Conservation (phyloP, 2,329 filamentous ascomycete species). For the Sporothrix curviconia region DNA sequence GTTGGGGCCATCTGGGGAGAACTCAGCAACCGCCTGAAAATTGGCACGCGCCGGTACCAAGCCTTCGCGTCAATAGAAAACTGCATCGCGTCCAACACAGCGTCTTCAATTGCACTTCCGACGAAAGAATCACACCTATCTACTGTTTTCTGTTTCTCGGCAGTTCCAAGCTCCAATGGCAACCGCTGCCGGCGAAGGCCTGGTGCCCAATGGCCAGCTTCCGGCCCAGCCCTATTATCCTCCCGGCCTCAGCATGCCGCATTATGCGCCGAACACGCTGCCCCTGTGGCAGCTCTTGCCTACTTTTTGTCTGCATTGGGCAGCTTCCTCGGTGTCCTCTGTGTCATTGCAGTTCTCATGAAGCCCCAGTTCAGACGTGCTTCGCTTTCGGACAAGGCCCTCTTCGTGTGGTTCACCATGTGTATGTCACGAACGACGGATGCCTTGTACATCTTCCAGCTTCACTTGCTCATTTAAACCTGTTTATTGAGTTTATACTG, state of each 20-base stretch:
- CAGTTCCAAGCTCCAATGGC: background rate
- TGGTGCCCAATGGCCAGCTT: background rate
- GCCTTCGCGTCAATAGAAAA: too few species aligned
- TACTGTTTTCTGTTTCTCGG: too few species aligned
- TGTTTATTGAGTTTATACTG: background rate
- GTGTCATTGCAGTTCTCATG: slow-evolving; percentile 23
- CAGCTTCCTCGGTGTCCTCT: slow-evolving; percentile 29
- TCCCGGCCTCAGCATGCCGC: slow-evolving; percentile 33
- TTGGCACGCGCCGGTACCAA: too few species aligned
- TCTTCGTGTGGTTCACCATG: slow-evolving; percentile 48
- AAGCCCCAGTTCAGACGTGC: slow-evolving; percentile 23
- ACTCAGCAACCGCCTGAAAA: too few species aligned
- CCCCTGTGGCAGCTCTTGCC: slow-evolving; percentile 31
- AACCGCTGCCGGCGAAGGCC: background rate
- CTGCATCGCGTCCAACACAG: too few species aligned
- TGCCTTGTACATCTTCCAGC: too few species aligned
- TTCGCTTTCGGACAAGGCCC: slow-evolving; percentile 34
- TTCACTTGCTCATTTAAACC: too few species aligned
- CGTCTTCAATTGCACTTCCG: too few species aligned
- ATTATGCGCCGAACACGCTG: slow-evolving; percentile 40
- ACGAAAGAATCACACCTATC: too few species aligned
- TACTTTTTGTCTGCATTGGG: slow-evolving; percentile 33
- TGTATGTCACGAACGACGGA: slow-evolving; percentile 33
- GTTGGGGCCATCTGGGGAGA: too few species aligned
- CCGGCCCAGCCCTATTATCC: slow-evolving; percentile 47